A percentile compares a stretch with the other conserved stretches of the same genome.
Evolutionary conservation across 129 eudicot genomes (phyloP).

Genomic region (Arctium lappa): DNA sequence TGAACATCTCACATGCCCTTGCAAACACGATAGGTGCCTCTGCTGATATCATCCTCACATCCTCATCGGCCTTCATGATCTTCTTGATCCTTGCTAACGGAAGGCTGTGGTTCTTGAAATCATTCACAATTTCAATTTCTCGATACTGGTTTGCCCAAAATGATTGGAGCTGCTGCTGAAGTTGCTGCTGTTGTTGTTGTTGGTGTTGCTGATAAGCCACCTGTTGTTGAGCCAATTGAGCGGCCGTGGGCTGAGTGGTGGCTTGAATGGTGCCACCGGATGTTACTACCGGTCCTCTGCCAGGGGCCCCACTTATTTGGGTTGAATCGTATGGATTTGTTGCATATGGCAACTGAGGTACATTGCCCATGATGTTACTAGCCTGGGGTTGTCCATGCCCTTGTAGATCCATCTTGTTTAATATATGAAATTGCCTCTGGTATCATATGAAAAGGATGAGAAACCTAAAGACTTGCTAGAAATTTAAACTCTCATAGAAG

Average conservation of each 20-base stretch:
- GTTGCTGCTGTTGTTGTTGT: slow-evolving; percentile 61
- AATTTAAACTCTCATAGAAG: background rate
- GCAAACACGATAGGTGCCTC: slow-evolving; percentile 85
- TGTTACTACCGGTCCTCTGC: slow-evolving; percentile 38
- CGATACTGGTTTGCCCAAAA: slow-evolving; percentile 72
- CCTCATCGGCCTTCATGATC: slow-evolving; percentile 90
- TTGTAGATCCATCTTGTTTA: slow-evolving; percentile 61
- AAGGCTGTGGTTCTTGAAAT: slow-evolving; percentile 84
- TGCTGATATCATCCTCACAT: slow-evolving; percentile 81
- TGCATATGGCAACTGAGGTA: slow-evolving; percentile 48
- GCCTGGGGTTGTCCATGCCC: slow-evolving; percentile 61
- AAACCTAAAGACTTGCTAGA: background rate
- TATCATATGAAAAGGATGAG: background rate
- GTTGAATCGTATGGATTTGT: slow-evolving; percentile 45
- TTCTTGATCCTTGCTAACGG: slow-evolving; percentile 87
- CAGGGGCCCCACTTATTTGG: slow-evolving; percentile 45
- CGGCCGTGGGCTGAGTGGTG: slow-evolving; percentile 36
- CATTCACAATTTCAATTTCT: slow-evolving; percentile 61
- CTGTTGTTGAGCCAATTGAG: slow-evolving; percentile 60
- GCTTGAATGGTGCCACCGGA: slow-evolving; percentile 47
- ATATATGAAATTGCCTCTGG: background rate
- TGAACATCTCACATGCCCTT: slow-evolving; percentile 78
- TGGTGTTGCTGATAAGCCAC: slow-evolving; percentile 64
- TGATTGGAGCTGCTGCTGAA: slow-evolving; percentile 60
- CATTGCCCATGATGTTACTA: slow-evolving; percentile 38